Conservation (phyloP, 148 eudicot species). For the Rhododendron simsii region DNA sequence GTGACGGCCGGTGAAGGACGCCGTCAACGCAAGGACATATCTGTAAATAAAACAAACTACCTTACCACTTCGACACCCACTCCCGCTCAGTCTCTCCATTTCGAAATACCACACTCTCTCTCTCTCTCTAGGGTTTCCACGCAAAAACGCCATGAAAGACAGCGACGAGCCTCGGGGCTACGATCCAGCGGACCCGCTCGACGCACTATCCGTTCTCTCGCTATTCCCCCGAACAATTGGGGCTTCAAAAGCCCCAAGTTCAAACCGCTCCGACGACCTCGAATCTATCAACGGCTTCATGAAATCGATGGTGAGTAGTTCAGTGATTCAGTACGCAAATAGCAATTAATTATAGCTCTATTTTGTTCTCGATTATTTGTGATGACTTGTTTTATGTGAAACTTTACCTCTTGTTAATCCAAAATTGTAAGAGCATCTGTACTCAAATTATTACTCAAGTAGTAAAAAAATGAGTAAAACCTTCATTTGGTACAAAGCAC, state of each 20-base stretch:
- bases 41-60: not conserved
- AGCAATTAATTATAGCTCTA: not conserved
- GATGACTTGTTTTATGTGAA: not conserved
- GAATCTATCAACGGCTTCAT: conserved; percentile 32
- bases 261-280: conserved; percentile 11
- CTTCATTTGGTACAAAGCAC: not conserved
- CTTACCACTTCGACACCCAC: not conserved
- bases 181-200: conserved; percentile 17
- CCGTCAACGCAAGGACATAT: not conserved
- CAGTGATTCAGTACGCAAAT: not conserved
- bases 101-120: not conserved
- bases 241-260: not conserved
- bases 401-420: not conserved
- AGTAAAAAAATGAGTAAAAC: no score
- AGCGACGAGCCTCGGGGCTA: conserved; percentile 4
- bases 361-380: not conserved
- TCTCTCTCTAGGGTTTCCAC: conserved; percentile 11
- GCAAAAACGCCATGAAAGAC: not conserved
- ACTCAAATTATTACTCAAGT: not conserved
- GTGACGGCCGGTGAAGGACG: not conserved
- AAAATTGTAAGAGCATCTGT: not conserved
- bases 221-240: conserved; percentile 23
- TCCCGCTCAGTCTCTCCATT: conserved; percentile 14
- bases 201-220: not conserved
- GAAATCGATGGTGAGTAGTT: conserved; percentile 39